A percentile compares a stretch with the other conserved stretches of the same genome.
These are phyloP conservation scores for Pestalotiopsis sp. DNA, from an alignment of 2,329 filamentous ascomycete genomes.

Conservation along the genomic window DNA sequence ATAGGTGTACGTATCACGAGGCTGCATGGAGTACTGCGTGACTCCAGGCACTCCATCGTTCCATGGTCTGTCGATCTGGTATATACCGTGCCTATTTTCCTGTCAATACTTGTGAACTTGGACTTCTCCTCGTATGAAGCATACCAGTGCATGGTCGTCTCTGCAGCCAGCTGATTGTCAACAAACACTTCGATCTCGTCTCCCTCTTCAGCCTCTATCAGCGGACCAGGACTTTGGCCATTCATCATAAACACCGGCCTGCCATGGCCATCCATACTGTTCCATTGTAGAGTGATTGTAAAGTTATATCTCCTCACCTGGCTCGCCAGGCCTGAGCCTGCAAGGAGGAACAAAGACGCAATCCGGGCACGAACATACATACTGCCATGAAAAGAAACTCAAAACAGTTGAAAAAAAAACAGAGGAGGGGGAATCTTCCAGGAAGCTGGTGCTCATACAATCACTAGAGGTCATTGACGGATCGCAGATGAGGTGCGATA, in stretches of 20 bases:
- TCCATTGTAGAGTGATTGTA: slow-evolving; percentile 11
- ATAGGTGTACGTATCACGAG: slow-evolving; percentile 20
- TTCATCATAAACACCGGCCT: slow-evolving; percentile 20
- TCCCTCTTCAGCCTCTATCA: slow-evolving; percentile 19
- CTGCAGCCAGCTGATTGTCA: slow-evolving; percentile 18
- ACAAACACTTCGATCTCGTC: slow-evolving; percentile 20
- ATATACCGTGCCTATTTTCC: slow-evolving; percentile 20
- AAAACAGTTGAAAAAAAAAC: not conserved
- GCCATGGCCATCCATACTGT: slow-evolving; percentile 18
- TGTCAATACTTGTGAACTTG: not conserved
- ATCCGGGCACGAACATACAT: not conserved
- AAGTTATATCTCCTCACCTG: slow-evolving; percentile 13
- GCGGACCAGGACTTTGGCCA: slow-evolving; percentile 17
- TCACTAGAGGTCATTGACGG: not conserved
- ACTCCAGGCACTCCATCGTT: slow-evolving; percentile 22
- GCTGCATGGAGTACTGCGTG: slow-evolving; percentile 21
- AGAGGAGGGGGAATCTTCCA: not conserved
- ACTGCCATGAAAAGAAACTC: not conserved
- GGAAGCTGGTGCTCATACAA: not conserved
- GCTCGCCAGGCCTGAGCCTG: slow-evolving; percentile 2
- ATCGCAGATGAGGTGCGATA: not conserved
- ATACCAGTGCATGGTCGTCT: slow-evolving; percentile 22
- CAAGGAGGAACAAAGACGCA: slow-evolving; percentile 6
- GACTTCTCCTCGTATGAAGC: not conserved
- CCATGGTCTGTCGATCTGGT: slow-evolving; percentile 21